phyloP scores from a whole-genome alignment of 495 filamentous ascomycete genomes.

The Lasiosphaeria miniovina region DNA sequence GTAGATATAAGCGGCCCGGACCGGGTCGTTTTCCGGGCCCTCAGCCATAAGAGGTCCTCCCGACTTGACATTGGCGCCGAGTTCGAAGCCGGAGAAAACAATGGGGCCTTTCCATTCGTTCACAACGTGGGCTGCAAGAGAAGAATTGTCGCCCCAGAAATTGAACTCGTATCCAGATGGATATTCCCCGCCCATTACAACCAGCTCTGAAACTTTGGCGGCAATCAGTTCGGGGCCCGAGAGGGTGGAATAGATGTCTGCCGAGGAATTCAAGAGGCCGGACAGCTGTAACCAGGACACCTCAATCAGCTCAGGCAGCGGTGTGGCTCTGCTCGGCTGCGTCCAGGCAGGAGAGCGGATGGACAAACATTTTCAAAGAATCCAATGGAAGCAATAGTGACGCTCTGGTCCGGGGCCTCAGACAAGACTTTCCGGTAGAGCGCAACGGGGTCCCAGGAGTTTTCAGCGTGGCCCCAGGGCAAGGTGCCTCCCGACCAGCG shows the following conservation, averaged over 20 bases:
- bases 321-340: no score
- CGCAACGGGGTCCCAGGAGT: conserved; percentile 41
- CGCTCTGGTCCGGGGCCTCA: conserved; percentile 32
- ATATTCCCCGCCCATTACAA: conserved; percentile 47
- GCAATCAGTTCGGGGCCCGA: conserved; percentile 36
- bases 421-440: conserved; percentile 43
- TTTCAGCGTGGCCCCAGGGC: conserved; percentile 31
- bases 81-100: conserved; percentile 37
- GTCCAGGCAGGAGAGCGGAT: no score
- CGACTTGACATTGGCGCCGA: conserved; percentile 34
- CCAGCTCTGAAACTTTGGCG: conserved; percentile 42
- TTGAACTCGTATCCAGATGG: conserved; percentile 44
- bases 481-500: conserved; percentile 33
- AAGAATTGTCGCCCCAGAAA: conserved; percentile 37
- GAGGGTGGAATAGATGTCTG: conserved; percentile 33
- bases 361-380: conserved; percentile 38
- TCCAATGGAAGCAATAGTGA: conserved; percentile 45
- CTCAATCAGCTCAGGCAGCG: not conserved
- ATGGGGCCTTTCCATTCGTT: conserved; percentile 38
- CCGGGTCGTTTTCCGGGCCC: conserved; percentile 34
- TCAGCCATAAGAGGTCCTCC: conserved; percentile 34
- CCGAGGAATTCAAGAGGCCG: conserved; percentile 35
- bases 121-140: conserved; percentile 34
- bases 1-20: conserved; percentile 39
- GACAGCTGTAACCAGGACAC: conserved; percentile 30